Percentiles rank a stretch among this genome's conserved stretches.
phyloP scores from a whole-genome alignment of 1,139 yeast species.

The Kazachstania sp. region DNA sequence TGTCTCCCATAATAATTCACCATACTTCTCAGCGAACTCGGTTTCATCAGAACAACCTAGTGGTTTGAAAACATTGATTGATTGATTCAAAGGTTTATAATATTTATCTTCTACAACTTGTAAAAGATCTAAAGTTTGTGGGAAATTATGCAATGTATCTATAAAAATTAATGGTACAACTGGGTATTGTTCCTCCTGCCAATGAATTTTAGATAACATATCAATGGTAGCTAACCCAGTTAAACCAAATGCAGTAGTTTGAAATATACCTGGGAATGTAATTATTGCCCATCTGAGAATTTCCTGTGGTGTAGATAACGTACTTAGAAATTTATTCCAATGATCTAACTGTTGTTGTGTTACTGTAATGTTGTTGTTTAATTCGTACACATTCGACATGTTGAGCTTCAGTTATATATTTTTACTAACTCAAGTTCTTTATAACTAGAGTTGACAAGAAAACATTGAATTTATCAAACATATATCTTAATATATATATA shows the following conservation, averaged over 20 bases:
- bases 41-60: slow-evolving; percentile 43
- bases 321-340: slow-evolving; percentile 52
- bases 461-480: neutral
- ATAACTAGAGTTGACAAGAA: neutral
- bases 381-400: slow-evolving; percentile 8
- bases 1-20: slow-evolving; percentile 73
- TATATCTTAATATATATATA: neutral
- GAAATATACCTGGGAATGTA: slow-evolving; percentile 75
- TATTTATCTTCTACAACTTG: slow-evolving; percentile 50
- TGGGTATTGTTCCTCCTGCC: slow-evolving; percentile 13
- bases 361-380: slow-evolving; percentile 29
- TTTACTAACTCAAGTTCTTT: too few species aligned
- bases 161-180: slow-evolving; percentile 68
- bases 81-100: slow-evolving; percentile 29
- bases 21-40: slow-evolving; percentile 63
- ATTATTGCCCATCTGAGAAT: slow-evolving; percentile 72
- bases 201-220: slow-evolving; percentile 54
- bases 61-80: slow-evolving; percentile 61
- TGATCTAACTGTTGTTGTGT: slow-evolving; percentile 47
- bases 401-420: neutral
- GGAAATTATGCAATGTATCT: slow-evolving; percentile 88
- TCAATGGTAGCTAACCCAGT: slow-evolving; percentile 87
- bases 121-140: slow-evolving; percentile 79
- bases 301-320: slow-evolving; percentile 52
- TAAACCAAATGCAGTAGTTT: slow-evolving; percentile 92